Evolutionary conservation across 345 rosid genomes (phyloP), one percentile per base, ranked within the genome.

Genomic region (Iberis pinnata): DNA sequence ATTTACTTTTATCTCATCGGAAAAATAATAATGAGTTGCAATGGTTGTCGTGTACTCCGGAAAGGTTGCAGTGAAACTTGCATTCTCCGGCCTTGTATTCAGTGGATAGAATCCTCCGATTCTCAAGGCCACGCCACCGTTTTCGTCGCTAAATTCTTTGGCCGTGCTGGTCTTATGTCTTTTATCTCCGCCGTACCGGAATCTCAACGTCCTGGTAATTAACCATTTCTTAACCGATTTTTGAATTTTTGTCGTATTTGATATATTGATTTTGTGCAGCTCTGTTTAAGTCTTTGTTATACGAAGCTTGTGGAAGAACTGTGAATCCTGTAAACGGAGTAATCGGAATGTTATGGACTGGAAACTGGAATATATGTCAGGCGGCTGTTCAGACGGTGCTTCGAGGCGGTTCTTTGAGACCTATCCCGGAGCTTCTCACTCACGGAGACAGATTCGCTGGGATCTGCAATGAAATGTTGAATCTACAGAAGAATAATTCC

Each of bases 101-200:
- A 81, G 60, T 81, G 95, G 96, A 92, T 92, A 53, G 96, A 87
- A 35, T 63, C 58, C 64, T 83, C 96, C 3, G 95, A 88, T 61
- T 80, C 98, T 5, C 96, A 92, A 61, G 98, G 98, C 26, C 88
- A 92, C 72, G 98, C 96, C 14, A 92, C 98, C 16, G 95, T 88
- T 15, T 92, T 87, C 69, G 95, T 92, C 24, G 96, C 98, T 64
- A 92, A 88, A 72, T 88, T 92, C 68, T 92, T 92, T 36, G 98
- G 98, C 56, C 96, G 98, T 18, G 95, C 98, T 53, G 96, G 96
- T 16, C 83, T 92, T 13, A 81, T 88, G 95, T 92, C 98, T 17
- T 92, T 92, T 73, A 88, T 92, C 67, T 81, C 98, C 44, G 81
- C 89, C 61, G 98, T 92, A 18, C 95, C 93, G 2, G 93, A 88